Evolutionary conservation across 2,329 filamentous ascomycete genomes (phyloP).

Genomic region (Apiospora hydei): DNA sequence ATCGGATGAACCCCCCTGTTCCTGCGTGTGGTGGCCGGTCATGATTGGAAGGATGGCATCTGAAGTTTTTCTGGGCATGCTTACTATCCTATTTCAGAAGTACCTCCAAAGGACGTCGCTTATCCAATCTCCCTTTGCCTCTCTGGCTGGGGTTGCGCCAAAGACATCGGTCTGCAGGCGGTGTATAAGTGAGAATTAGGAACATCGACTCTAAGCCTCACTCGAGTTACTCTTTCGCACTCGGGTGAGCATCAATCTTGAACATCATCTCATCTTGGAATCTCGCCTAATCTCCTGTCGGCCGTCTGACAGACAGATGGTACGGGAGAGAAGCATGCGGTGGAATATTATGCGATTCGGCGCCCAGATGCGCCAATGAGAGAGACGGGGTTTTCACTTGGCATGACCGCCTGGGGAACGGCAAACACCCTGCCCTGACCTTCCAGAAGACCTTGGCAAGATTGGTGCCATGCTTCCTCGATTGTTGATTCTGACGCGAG

Average conservation of each 20-base stretch:
- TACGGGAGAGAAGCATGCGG: neutral
- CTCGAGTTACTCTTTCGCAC: neutral
- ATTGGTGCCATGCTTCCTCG: neutral
- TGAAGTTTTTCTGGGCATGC: neutral
- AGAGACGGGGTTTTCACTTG: neutral
- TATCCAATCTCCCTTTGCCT: neutral
- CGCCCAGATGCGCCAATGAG: neutral
- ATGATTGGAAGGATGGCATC: neutral
- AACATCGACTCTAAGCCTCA: neutral
- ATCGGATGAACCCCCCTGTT: neutral
- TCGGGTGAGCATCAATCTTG: neutral
- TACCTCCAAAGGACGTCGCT: conserved; percentile 8
- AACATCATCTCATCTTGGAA: neutral
- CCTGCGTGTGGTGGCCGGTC: neutral
- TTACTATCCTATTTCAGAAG: neutral
- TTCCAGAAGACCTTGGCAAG: neutral
- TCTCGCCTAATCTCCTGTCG: neutral
- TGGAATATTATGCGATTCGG: neutral
- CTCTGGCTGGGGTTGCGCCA: neutral
- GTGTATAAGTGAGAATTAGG: neutral
- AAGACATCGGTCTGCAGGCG: neutral
- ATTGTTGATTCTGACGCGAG: neutral
- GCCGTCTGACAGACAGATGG: neutral
- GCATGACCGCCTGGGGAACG: neutral
- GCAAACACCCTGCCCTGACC: neutral